A percentile compares a stretch with the other conserved stretches of the same genome.
Evolutionary conservation across 345 rosid genomes (phyloP).

Genomic region (Angophora floribunda): DNA sequence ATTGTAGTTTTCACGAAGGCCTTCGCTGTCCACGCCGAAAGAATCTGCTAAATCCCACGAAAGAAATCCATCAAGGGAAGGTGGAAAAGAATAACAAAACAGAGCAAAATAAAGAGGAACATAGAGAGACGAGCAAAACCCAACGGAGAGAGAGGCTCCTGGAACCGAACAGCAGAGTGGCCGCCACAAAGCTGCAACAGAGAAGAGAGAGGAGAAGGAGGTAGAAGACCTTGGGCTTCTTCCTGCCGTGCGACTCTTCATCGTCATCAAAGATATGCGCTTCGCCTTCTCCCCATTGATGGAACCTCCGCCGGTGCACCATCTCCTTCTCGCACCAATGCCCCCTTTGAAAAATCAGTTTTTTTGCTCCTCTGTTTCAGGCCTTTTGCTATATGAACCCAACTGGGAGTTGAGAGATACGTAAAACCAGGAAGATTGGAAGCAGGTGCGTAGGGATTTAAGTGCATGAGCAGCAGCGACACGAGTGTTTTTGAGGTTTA

Average conservation of each 20-base stretch:
- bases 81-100: not conserved
- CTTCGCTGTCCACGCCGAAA: conserved; percentile 22
- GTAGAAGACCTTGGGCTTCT: conserved; percentile 26
- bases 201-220: not conserved
- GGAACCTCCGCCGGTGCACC: conserved; percentile 20
- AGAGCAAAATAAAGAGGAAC: not conserved
- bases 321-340: not conserved
- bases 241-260: conserved; percentile 11
- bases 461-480: not conserved
- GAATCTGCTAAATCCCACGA: conserved; percentile 29
- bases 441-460: not conserved
- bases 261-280: conserved; percentile 10
- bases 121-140: not conserved
- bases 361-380: not conserved
- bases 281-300: not conserved
- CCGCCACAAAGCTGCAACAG: conserved; percentile 17
- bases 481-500: not conserved
- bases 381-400: not conserved
- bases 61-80: not conserved
- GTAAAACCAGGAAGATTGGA: not conserved
- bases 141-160: conserved; percentile 42
- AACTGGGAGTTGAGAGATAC: not conserved
- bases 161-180: conserved; percentile 38
- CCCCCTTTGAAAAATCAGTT: not conserved
- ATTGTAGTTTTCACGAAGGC: conserved; percentile 6